Percentiles rank a stretch among this genome's conserved stretches.
Conservation (phyloP, 2,329 filamentous ascomycete genomes). For the Diaporthe amygdali region DNA sequence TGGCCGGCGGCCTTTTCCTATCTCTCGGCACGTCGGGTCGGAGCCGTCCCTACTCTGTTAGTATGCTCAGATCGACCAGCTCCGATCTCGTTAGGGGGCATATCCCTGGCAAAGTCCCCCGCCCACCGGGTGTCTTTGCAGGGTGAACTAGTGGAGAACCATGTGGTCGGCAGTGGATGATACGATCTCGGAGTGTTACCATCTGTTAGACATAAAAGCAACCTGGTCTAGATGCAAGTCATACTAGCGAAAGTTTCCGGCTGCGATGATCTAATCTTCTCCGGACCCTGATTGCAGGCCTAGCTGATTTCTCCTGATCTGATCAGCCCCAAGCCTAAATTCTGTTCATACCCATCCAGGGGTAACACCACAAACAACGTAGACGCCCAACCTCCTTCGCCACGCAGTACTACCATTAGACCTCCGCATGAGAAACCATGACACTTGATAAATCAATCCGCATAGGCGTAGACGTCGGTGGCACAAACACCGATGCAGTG, state of each 20-base stretch:
- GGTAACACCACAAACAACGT: background rate
- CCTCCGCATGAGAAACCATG: background rate
- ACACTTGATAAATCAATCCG: constrained; percentile 8
- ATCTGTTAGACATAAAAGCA: background rate
- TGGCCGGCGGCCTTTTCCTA: background rate
- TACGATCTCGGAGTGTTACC: background rate
- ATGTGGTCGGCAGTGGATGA: background rate
- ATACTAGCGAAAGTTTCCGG: background rate
- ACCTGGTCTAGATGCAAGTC: background rate
- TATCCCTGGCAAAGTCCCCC: background rate
- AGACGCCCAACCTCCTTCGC: background rate
- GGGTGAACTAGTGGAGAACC: background rate
- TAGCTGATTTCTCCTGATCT: background rate
- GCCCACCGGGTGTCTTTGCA: background rate
- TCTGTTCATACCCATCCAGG: background rate
- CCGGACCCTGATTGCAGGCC: background rate
- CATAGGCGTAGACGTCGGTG: constrained; percentile 21
- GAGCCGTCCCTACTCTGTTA: background rate
- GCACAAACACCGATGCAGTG: constrained; percentile 33
- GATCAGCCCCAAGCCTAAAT: background rate
- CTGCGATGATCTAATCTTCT: background rate
- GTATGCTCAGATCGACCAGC: background rate
- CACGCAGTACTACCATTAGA: background rate
- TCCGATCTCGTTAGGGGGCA: background rate
- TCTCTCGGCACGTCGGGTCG: background rate